Evolutionary conservation across 2,329 filamentous ascomycete genomes (phyloP).

Genomic region (Cladosporium phlei): DNA sequence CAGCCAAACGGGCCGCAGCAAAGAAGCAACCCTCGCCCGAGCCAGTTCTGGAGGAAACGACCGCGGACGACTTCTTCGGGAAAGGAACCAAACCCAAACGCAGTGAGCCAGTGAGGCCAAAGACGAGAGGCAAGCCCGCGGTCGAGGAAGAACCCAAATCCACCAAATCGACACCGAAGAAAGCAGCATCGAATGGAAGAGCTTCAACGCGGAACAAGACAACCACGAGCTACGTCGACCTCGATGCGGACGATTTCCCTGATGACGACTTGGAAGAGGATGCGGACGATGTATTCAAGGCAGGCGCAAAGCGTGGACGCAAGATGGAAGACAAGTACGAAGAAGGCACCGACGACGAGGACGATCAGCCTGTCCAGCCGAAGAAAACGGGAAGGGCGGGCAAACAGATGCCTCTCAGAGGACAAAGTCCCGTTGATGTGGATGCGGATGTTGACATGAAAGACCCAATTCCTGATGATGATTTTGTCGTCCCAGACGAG

Average conservation of each 20-base stretch:
- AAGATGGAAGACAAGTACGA: slow-evolving; percentile 64
- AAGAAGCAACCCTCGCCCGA: slow-evolving; percentile 33
- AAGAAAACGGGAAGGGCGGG: slow-evolving; percentile 23
- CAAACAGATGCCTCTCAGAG: slow-evolving; percentile 49
- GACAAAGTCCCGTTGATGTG: slow-evolving; percentile 40
- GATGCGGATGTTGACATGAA: slow-evolving; percentile 50
- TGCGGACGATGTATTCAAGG: slow-evolving; percentile 78
- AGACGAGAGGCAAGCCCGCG: slow-evolving; percentile 20
- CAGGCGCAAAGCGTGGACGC: slow-evolving; percentile 58
- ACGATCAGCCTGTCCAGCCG: slow-evolving; percentile 62
- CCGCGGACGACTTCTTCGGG: slow-evolving; percentile 60
- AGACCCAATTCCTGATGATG: slow-evolving; percentile 40
- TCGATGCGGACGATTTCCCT: slow-evolving; percentile 33
- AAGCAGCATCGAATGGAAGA: slow-evolving; percentile 33
- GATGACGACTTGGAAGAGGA: slow-evolving; percentile 44
- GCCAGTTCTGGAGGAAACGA: slow-evolving; percentile 47
- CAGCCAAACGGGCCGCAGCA: slow-evolving; percentile 52
- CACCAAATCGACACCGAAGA: slow-evolving; percentile 35
- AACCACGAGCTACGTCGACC: slow-evolving; percentile 36
- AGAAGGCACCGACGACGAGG: slow-evolving; percentile 58
- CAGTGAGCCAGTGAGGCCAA: slow-evolving; percentile 34
- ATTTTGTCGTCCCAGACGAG: slow-evolving; percentile 42
- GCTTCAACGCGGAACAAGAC: slow-evolving; percentile 39
- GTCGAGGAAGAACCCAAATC: slow-evolving; percentile 8
- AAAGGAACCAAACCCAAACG: slow-evolving; percentile 50